Evolutionary conservation across 768 basidiomycete genomes (phyloP), one percentile per base, ranked within the genome.

Genomic region (Rhodotorula paludigena): DNA sequence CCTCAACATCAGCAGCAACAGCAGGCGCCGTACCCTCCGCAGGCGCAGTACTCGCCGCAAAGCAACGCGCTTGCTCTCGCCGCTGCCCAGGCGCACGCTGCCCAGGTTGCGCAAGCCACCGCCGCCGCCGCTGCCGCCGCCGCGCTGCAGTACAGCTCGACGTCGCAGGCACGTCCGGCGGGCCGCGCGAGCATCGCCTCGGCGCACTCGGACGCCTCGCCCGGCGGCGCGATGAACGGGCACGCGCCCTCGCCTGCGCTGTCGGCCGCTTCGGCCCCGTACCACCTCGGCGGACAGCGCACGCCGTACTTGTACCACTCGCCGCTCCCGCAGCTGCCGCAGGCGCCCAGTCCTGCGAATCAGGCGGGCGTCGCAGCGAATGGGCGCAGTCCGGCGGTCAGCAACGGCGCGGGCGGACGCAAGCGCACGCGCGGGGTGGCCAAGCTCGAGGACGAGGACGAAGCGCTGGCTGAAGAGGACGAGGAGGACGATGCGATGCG

Each of bases 301-400:
- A 39, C 59, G 16, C 51, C 69, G 0, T 67, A 57, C 65, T 36
- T 30, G n/a, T 71, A 71, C 59, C 65, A 67, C 36, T 63, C 64
- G 33, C 65, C 69, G 5, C 20, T 44, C 21, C 11, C 38, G 12
- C 30, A 14, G 12, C 35, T 38, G n/a, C 25, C 64, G 32, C 4
- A 6, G 18, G 25, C 60, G 16, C 60, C 58, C 2, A 48, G 56
- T 36, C 63, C 66, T 3, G 55, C 55, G 30, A 28, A 21, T 28
- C 7, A 38, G 20, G 33, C n/a, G 20, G 33, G 21, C 49, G 49
- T 30, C 16, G 32, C 20, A n/a, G n/a, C n/a, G n/a, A n/a, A n/a
- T n/a, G n/a, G n/a, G n/a, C n/a, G n/a, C n/a, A n/a, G n/a, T n/a
- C n/a, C n/a, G n/a, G n/a, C n/a, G n/a, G n/a, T n/a, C n/a, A n/a